phyloP scores from a whole-genome alignment of 2,329 filamentous ascomycete species.

The Talaromyces piceae region DNA sequence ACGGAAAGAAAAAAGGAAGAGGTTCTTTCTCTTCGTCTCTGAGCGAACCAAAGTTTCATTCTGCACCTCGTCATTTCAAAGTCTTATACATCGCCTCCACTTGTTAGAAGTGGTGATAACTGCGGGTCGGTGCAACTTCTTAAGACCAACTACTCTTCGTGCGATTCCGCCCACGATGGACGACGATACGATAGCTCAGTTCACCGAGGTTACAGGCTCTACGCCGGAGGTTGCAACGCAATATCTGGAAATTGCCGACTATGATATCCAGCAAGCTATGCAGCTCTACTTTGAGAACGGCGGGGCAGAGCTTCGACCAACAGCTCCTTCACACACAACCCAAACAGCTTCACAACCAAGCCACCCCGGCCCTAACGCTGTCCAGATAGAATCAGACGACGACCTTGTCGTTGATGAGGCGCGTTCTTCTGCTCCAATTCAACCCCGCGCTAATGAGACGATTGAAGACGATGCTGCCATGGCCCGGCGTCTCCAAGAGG shows the following conservation, averaged over 20 bases:
- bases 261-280: constrained; percentile 77
- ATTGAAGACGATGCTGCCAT: constrained; percentile 90
- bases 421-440: constrained; percentile 21
- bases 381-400: constrained; percentile 68
- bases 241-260: constrained; percentile 78
- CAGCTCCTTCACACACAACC: constrained; percentile 29
- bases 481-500: constrained; percentile 84
- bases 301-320: constrained; percentile 47
- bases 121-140: neutral
- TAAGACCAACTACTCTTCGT: neutral
- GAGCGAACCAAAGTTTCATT: neutral
- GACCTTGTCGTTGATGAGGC: constrained; percentile 37
- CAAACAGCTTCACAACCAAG: constrained; percentile 21
- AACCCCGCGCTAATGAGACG: constrained; percentile 37
- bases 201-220: constrained; percentile 73
- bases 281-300: constrained; percentile 86
- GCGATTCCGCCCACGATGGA: constrained; percentile 48
- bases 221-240: constrained; percentile 66
- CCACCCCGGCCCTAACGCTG: constrained; percentile 50
- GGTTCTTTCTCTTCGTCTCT: too few relatives aligned
- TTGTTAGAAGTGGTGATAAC: neutral
- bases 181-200: constrained; percentile 63
- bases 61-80: neutral
- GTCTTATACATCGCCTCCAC: neutral
- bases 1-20: too few relatives aligned